phyloP scores from a whole-genome alignment of 2,329 filamentous ascomycete species.

The Leptographium wingfieldii region DNA sequence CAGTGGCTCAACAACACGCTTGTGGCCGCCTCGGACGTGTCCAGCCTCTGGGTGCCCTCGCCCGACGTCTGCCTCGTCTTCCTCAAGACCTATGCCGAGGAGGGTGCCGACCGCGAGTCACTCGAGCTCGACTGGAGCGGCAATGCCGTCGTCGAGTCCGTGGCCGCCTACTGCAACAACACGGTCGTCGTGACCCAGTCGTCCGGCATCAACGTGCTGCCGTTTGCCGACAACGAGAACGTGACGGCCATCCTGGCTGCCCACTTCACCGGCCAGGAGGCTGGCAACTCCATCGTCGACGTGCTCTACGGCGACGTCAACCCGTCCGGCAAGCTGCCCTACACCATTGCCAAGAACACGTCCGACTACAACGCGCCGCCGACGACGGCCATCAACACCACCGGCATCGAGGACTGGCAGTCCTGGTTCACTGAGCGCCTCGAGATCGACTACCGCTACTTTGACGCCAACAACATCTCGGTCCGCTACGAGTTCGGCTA shows the following conservation, averaged over 20 bases:
- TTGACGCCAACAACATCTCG: constrained; percentile 48
- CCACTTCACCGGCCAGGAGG: constrained; percentile 42
- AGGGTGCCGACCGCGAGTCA: constrained; percentile 75
- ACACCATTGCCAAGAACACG: constrained; percentile 61
- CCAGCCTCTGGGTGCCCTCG: constrained; percentile 28
- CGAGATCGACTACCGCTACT: constrained; percentile 67
- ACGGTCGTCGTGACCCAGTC: constrained; percentile 43
- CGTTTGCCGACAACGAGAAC: constrained; percentile 48
- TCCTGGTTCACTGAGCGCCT: constrained; percentile 53
- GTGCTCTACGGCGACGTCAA: constrained; percentile 35
- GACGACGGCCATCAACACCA: constrained; percentile 43
- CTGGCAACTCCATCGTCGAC: constrained; percentile 32
- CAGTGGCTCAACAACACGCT: constrained; percentile 28
- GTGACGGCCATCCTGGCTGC: constrained; percentile 42
- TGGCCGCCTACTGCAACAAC: constrained; percentile 46
- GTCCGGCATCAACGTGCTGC: constrained; percentile 47
- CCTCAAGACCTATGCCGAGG: constrained; percentile 66
- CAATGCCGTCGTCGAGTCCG: constrained; percentile 56
- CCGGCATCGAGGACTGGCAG: constrained; percentile 43
- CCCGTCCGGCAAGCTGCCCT: constrained; percentile 62
- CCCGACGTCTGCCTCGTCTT: constrained; percentile 72
- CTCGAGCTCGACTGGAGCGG: constrained; percentile 63
- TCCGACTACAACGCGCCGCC: constrained; percentile 54
- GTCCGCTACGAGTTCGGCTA: constrained; percentile 69
- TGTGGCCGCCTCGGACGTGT: not conserved